Evolutionary conservation across 2,329 filamentous ascomycete species (phyloP).

Genomic region (Colletotrichum ledebouriae): DNA sequence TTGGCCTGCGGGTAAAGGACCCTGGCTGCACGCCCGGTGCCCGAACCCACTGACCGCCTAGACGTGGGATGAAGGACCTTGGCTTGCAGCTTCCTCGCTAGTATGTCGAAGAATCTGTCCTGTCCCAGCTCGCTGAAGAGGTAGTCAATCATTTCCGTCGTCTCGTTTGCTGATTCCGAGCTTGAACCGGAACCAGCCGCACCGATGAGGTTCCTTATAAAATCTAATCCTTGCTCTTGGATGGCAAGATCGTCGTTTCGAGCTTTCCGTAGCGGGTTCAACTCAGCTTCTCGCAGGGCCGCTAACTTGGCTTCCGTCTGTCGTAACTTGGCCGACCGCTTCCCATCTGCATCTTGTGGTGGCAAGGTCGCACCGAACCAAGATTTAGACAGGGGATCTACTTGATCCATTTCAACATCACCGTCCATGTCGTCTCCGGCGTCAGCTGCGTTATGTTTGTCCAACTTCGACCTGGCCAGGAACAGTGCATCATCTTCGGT

Average conservation of each 20-base stretch:
- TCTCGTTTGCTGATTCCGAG: constrained; percentile 64
- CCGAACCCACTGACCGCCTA: constrained; percentile 52
- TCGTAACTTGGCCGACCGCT: constrained; percentile 58
- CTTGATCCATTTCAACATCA: constrained; percentile 69
- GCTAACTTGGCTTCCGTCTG: constrained; percentile 64
- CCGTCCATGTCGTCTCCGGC: constrained; percentile 63
- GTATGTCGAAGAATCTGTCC: constrained; percentile 82
- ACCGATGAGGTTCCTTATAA: constrained; percentile 90
- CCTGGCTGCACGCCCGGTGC: constrained; percentile 55
- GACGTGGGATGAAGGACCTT: constrained; percentile 67
- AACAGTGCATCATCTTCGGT: constrained; percentile 66
- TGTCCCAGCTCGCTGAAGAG: constrained; percentile 82
- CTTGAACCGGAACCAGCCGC: constrained; percentile 64
- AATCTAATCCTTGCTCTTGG: constrained; percentile 90
- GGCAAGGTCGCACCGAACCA: constrained; percentile 42
- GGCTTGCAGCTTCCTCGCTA: constrained; percentile 81
- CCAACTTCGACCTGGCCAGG: constrained; percentile 52
- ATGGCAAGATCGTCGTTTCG: constrained; percentile 85
- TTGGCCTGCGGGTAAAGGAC: constrained; percentile 72
- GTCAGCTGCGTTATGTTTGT: constrained; percentile 44
- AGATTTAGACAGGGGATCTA: constrained; percentile 56
- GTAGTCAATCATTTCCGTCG: constrained; percentile 84
- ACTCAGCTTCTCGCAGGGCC: constrained; percentile 73
- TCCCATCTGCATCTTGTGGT: constrained; percentile 41
- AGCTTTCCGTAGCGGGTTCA: constrained; percentile 75